These are phyloP conservation scores for Ochromonas danica DNA, from an alignment of 108 stramenopile species.

Conservation along the genomic window DNA sequence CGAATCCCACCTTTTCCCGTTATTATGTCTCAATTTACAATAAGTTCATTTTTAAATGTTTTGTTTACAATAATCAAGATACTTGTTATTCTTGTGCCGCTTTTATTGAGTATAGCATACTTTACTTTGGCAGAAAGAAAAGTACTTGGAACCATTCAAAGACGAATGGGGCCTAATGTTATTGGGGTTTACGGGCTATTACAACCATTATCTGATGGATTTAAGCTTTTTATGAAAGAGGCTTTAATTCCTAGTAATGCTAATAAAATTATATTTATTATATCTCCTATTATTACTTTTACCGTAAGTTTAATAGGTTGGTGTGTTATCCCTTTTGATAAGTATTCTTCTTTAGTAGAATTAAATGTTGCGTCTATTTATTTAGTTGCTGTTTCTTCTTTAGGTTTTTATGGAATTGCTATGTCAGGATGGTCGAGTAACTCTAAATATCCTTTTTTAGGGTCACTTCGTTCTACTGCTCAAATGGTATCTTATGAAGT, in stretches of 20 bases:
- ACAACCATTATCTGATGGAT: slow-evolving; percentile 36
- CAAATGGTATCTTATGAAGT: slow-evolving; percentile 57
- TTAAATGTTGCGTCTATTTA: background rate
- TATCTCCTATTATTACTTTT: slow-evolving; percentile 29
- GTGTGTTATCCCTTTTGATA: slow-evolving; percentile 34
- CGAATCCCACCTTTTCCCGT: slow-evolving; percentile 13
- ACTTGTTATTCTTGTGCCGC: slow-evolving; percentile 11
- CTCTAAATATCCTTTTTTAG: slow-evolving; percentile 35
- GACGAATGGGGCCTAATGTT: slow-evolving; percentile 28
- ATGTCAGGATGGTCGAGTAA: slow-evolving; percentile 37
- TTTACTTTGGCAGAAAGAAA: slow-evolving; percentile 23
- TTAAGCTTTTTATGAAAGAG: slow-evolving; percentile 39
- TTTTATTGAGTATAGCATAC: slow-evolving; percentile 19
- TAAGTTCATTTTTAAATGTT: slow-evolving; percentile 18
- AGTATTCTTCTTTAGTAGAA: slow-evolving; percentile 5
- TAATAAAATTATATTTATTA: slow-evolving; percentile 31
- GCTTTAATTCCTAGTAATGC: slow-evolving; percentile 39
- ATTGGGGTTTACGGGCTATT: slow-evolving; percentile 1
- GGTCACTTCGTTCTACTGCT: slow-evolving; percentile 36
- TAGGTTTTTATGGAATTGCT: slow-evolving; percentile 28
- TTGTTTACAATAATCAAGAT: slow-evolving; percentile 17
- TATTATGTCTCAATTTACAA: slow-evolving; percentile 17
- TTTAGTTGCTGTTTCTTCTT: slow-evolving; percentile 37
- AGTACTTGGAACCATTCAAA: slow-evolving; percentile 34
- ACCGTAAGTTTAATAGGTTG: slow-evolving; percentile 19